These are phyloP conservation scores for Melampsora americana DNA, from an alignment of 1,284 basidiomycete genomes.

Conservation along the genomic window DNA sequence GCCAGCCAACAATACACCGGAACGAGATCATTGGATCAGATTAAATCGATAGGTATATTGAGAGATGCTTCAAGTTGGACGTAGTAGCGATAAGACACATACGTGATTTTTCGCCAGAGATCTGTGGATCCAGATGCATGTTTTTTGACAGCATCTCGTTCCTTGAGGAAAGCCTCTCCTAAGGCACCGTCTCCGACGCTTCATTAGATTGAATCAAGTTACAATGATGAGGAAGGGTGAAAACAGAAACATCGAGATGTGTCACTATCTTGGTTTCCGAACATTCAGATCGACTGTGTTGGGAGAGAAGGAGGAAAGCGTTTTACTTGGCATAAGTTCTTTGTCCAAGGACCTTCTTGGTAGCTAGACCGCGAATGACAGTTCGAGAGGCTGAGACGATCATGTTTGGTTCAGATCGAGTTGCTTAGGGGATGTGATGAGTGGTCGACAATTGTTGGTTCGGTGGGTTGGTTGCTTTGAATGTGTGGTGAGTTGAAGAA, in stretches of 20 bases:
- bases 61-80: too few relatives aligned
- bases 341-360: neutral
- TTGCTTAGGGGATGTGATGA: neutral
- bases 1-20: neutral
- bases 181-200: conserved; percentile 33
- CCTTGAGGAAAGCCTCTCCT: conserved; percentile 40
- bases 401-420: neutral
- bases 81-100: neutral
- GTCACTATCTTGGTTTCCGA: too few relatives aligned
- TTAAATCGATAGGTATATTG: neutral
- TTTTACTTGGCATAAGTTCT: neutral
- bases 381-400: neutral
- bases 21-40: neutral
- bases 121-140: conserved; percentile 36
- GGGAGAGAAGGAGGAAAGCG: neutral
- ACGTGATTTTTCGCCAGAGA: conserved; percentile 43
- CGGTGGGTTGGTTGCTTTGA: neutral
- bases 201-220: neutral
- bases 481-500: neutral
- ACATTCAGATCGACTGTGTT: too few relatives aligned
- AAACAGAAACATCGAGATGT: too few relatives aligned
- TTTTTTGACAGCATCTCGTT: conserved; percentile 36
- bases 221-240: too few relatives aligned
- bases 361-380: neutral
- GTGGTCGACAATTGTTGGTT: neutral